Evolutionary conservation across 192 early-diverging fungal genomes (phyloP), one percentile per base, ranked within the genome.

Genomic region (Coemansia sp.): DNA sequence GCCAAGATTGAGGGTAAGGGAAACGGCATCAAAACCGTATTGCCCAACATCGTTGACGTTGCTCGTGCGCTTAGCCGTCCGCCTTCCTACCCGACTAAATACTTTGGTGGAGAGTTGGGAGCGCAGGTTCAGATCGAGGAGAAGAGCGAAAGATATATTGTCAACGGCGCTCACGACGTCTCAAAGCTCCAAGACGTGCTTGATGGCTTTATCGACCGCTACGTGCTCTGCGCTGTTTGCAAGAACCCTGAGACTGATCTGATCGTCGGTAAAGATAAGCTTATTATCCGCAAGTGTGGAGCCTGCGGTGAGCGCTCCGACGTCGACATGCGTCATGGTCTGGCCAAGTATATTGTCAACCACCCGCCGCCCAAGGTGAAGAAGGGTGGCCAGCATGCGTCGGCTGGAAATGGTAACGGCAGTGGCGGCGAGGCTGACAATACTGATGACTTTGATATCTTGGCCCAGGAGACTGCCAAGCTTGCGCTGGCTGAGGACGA

Each of bases 1-100:
- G 85, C 87, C 72, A 93, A 93, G 89, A 91, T 98, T 55, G 97
- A 99, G 79, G 97, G 97, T 70, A 95, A 93, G 82, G 97, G 97
- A 54, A 99, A 99, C 87, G 97, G 97, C 67, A 98, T 99, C 85
- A 99, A 99, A 85, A 99, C 97, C 8, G 95, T 97, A 54, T 87
- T 99, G 71, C 92, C 93, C 65, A 99, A 99, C 90, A 98, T 99
- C 92, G 70, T 90, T 38, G 95, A 98, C 65, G 91, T 99, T 70
- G 92, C 95, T 20, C 92, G 92, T 68, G 89, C 97, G 20, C 87
- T 99, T 31, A 86, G 86, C 73, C 90, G 97, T 47, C 97, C 96
- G 33, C 91, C 94, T 16, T 77, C 92, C 31, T 98, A 95, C 65
- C 89, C 93, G 43, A 92, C 92, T 40, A 94, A 92, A 87, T 97